A percentile compares a stretch with the other conserved stretches of the same genome.
Conservation (phyloP, 2,329 filamentous ascomycete genomes). For the Xylaria sp. region DNA sequence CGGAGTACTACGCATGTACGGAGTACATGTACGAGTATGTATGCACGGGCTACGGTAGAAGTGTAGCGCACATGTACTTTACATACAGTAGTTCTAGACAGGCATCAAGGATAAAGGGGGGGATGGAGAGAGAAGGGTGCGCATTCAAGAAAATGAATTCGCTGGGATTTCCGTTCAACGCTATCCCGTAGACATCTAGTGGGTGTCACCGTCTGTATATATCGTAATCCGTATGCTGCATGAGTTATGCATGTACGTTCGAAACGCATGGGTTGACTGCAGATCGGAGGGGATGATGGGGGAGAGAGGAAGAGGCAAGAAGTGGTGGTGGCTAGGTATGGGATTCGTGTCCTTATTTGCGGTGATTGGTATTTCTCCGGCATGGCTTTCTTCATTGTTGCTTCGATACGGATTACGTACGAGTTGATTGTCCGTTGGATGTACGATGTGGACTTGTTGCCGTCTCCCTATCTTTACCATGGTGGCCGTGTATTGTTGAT, state of each 20-base stretch:
- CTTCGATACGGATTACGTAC: not conserved
- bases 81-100: not conserved
- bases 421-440: no score
- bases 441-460: no score
- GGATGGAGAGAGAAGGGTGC: no score
- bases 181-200: no score
- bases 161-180: not conserved
- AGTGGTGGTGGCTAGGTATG: not conserved
- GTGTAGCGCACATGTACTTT: not conserved
- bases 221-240: not conserved
- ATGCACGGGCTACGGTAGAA: no score
- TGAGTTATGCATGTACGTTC: not conserved
- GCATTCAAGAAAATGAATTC: no score
- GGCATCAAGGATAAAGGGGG: no score
- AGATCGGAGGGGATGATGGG: not conserved
- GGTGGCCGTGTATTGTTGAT: no score
- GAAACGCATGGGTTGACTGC: not conserved
- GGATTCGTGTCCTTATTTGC: not conserved
- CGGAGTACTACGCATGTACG: no score
- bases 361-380: conserved; percentile 2
- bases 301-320: not conserved
- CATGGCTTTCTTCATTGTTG: not conserved
- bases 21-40: no score
- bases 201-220: no score
- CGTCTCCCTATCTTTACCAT: not conserved